Percentiles rank a stretch among this genome's conserved stretches.
Conservation (phyloP, 768 basidiomycete species). For the Suillus discolor region DNA sequence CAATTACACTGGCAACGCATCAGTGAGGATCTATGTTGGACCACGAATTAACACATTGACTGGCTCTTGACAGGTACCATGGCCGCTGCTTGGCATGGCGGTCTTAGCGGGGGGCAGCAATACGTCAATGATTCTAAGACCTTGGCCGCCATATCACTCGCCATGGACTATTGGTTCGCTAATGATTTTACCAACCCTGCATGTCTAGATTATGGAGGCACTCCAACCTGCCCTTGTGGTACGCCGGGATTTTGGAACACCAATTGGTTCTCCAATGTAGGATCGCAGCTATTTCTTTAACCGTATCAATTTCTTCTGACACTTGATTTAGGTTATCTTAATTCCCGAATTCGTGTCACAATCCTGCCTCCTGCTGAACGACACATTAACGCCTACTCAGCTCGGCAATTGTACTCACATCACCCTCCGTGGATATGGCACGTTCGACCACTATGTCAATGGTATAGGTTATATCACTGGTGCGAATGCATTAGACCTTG, state of each 20-base stretch:
- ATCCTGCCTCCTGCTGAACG: conserved; percentile 56
- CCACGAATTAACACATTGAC: not conserved
- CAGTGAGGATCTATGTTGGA: conserved; percentile 33
- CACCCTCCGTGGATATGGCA: conserved; percentile 50
- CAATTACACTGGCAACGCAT: conserved; percentile 59
- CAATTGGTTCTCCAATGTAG: conserved; percentile 65
- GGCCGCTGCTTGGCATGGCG: conserved; percentile 61
- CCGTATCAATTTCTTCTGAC: not conserved
- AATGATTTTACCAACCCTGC: conserved; percentile 56
- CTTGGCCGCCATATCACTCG: conserved; percentile 43
- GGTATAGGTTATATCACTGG: conserved; percentile 56
- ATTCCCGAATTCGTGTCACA: conserved; percentile 59
- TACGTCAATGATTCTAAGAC: conserved; percentile 45
- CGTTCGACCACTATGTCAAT: conserved; percentile 45
- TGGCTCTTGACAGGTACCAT: conserved; percentile 44
- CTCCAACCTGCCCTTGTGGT: conserved; percentile 53
- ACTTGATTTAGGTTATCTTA: conserved; percentile 49
- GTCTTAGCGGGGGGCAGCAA: conserved; percentile 40
- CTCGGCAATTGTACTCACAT: conserved; percentile 50
- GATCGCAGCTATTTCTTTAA: conserved; percentile 11
- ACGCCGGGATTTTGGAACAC: conserved; percentile 59
- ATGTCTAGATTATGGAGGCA: conserved; percentile 62
- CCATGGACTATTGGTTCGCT: conserved; percentile 66
- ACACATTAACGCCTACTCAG: conserved; percentile 45
- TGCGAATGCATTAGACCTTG: conserved; percentile 67